Evolutionary conservation across 1,284 basidiomycete species (phyloP).

Genomic region (Ganoderma meredithae): DNA sequence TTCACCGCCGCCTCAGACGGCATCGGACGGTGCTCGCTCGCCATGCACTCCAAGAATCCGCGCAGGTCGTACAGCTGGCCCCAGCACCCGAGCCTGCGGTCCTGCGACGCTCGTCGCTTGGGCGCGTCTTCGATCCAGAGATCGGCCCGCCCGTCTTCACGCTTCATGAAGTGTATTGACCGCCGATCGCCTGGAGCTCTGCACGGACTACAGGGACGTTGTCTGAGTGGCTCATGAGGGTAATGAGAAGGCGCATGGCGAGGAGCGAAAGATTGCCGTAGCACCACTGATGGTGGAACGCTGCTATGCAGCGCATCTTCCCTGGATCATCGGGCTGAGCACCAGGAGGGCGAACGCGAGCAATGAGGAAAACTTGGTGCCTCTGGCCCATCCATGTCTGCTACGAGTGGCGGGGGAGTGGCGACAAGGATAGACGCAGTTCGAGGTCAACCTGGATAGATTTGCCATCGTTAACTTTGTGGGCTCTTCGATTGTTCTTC

Average conservation of each 20-base stretch:
- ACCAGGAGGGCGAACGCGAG: slow-evolving; percentile 40
- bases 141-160: not conserved
- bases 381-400: slow-evolving; percentile 15
- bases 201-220: slow-evolving; percentile 46
- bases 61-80: slow-evolving; percentile 10
- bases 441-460: not conserved
- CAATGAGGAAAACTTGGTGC: slow-evolving; percentile 47
- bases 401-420: not conserved
- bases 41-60: slow-evolving; percentile 20
- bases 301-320: slow-evolving; percentile 48
- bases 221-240: slow-evolving; percentile 44
- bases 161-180: slow-evolving; percentile 25
- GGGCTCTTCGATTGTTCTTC: no score
- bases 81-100: slow-evolving; percentile 20
- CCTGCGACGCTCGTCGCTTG: not conserved
- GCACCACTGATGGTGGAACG: slow-evolving; percentile 50
- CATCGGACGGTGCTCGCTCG: slow-evolving; percentile 13
- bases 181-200: slow-evolving; percentile 42
- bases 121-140: not conserved
- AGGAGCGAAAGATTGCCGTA: slow-evolving; percentile 43
- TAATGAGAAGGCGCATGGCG: slow-evolving; percentile 43
- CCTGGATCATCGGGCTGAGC: slow-evolving; percentile 24
- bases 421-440: not conserved
- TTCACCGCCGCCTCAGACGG: slow-evolving; percentile 16
- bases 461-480: no score